Evolutionary conservation across 805 yeast genomes (phyloP), one percentile per base, ranked within the genome.

Genomic region (Yamadazyma kitorensis): DNA sequence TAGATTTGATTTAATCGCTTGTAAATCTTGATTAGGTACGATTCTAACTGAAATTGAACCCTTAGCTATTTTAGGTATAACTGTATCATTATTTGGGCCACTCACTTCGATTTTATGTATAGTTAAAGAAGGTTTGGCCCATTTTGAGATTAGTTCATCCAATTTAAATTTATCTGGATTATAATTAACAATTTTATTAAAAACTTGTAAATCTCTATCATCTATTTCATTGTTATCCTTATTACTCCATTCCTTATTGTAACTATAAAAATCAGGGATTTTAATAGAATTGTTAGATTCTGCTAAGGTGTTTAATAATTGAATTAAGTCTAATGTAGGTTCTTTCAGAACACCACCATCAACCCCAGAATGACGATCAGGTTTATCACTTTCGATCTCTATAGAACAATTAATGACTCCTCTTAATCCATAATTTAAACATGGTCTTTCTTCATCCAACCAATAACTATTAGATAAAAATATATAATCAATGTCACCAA

Each of bases 341-440:
- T 91, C 98, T 37, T 83, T 72, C 41, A 78, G 75, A 6, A 83
- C 80, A 39, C 98, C 98, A 33, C 98, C 98, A 60, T 88, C 94
- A 7, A 93, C 93, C 42, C 98, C 98, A 0, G 97, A 86, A 54
- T 93, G 98, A 39, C 95, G 67, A 56, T 93, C 97, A 1, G 94
- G 95, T 39, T 72, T 72, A 44, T 81, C 89, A 33, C 88, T 78
- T 37, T 68, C 64, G 8, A 93, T 70, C 22, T 76, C 77, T 2
- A 93, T 74, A n/a, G 79, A 68, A 2, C 86, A 82, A 58, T 88
- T 84, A 16, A 93, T 70, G 2, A 89, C 91, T 32, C 98, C 98
- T 53, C 98, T 72, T 37, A 93, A 67, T 0, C 98, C 98, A 59
- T 91, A 93, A 53, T 91, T 91, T 48, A 93, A 67, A 57, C 97